Conservation (phyloP, 1,284 basidiomycete genomes). For the Cutaneotrichosporon sp. region DNA sequence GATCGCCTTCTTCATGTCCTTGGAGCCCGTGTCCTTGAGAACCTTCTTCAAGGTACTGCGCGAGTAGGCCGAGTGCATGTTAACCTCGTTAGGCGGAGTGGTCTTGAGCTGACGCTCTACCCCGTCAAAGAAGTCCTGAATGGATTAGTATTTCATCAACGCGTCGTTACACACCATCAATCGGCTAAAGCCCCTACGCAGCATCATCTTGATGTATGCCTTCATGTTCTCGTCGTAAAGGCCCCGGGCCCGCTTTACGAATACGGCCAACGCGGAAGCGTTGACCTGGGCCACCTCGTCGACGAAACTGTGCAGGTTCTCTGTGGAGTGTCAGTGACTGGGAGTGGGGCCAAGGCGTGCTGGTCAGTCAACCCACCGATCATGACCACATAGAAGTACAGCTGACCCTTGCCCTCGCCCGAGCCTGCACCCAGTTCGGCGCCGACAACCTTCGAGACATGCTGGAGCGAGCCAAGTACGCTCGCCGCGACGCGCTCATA, state of each 20-base stretch:
- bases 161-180: conserved; percentile 68
- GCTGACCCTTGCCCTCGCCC: conserved; percentile 89
- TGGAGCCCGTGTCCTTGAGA: conserved; percentile 77
- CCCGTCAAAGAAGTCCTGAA: conserved; percentile 89
- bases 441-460: conserved; percentile 88
- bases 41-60: conserved; percentile 77
- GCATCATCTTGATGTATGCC: conserved; percentile 81
- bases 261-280: conserved; percentile 61
- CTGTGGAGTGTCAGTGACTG: conserved; percentile 55
- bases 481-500: conserved; percentile 83
- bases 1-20: conserved; percentile 79
- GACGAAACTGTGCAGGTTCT: conserved; percentile 94
- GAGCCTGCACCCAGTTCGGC: conserved; percentile 55
- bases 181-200: conserved; percentile 80
- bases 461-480: conserved; percentile 90
- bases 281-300: conserved; percentile 71
- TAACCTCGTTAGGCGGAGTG: conserved; percentile 70
- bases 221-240: conserved; percentile 85
- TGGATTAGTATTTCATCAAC: not conserved
- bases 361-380: conserved; percentile 66
- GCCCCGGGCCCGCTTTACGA: conserved; percentile 70
- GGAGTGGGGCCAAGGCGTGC: not conserved
- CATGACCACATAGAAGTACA: conserved; percentile 93
- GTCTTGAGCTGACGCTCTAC: conserved; percentile 80
- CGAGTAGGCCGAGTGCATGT: conserved; percentile 72